phyloP scores from a whole-genome alignment of 768 basidiomycete species.

The Russula brevipes region DNA sequence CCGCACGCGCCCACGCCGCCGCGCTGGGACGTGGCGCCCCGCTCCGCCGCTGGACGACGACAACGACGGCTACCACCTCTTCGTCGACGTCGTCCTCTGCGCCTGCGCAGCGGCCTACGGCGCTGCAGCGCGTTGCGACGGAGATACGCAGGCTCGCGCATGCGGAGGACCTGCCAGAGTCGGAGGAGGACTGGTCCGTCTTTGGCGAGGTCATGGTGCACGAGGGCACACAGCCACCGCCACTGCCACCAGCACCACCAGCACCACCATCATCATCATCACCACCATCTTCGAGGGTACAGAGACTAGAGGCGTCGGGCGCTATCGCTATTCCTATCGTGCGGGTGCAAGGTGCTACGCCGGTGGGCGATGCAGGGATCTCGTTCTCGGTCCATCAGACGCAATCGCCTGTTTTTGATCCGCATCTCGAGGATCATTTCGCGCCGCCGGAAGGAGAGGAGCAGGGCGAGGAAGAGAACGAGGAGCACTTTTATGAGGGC shows the following conservation, averaged over 20 bases:
- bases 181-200: constrained; percentile 22
- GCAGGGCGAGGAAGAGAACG: not conserved
- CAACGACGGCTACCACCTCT: too few relatives aligned
- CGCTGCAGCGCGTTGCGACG: constrained; percentile 15
- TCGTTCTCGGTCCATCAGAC: not conserved
- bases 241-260: not conserved
- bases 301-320: too few relatives aligned
- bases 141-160: constrained; percentile 3
- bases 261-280: not conserved
- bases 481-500: not conserved
- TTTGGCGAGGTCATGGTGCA: constrained; percentile 21
- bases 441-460: not conserved
- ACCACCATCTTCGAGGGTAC: too few relatives aligned
- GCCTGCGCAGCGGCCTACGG: not conserved
- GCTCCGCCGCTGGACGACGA: too few relatives aligned
- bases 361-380: not conserved
- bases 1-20: not conserved
- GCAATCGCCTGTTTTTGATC: constrained; percentile 12
- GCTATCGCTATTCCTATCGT: not conserved
- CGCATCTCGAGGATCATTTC: not conserved
- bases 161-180: not conserved
- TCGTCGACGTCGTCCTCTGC: not conserved
- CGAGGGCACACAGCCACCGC: not conserved
- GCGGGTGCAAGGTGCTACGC: not conserved
- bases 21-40: not conserved